phyloP scores from a whole-genome alignment of 176 grass and related monocot species.

The Guadua angustifolia region DNA sequence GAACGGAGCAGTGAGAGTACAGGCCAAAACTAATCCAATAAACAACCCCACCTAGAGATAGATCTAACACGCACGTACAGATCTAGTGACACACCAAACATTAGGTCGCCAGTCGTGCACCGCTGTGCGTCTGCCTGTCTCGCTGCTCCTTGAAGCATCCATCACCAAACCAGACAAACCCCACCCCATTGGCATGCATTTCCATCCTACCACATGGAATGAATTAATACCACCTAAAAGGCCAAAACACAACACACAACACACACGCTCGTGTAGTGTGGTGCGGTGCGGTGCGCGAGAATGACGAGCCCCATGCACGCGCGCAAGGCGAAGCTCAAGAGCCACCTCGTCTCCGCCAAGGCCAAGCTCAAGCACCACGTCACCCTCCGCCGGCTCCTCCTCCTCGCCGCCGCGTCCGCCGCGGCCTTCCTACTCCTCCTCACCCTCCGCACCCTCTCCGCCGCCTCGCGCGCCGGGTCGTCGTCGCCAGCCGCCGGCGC shows the following conservation, averaged over 20 bases:
- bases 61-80: not conserved
- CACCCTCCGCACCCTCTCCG: conserved; percentile 49
- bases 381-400: conserved; percentile 56
- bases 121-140: not conserved
- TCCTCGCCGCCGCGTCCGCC: conserved; percentile 33
- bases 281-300: no score
- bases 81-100: conserved; percentile 26
- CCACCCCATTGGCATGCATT: no score
- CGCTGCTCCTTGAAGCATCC: conserved; percentile 48
- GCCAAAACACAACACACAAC: not conserved
- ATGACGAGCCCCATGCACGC: conserved; percentile 59
- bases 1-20: no score
- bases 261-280: not conserved
- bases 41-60: not conserved
- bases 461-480: not conserved
- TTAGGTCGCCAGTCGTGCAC: conserved; percentile 1
- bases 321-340: conserved; percentile 57
- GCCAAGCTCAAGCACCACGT: conserved; percentile 58
- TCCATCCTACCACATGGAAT: not conserved
- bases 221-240: not conserved
- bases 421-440: conserved; percentile 50
- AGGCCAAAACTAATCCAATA: not conserved
- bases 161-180: not conserved
- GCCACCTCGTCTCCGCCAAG: conserved; percentile 62
- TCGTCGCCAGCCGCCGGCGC: not conserved